These are phyloP conservation scores for Phaseolus coccineus DNA, from an alignment of 331 rosid genomes.

Conservation along the genomic window DNA sequence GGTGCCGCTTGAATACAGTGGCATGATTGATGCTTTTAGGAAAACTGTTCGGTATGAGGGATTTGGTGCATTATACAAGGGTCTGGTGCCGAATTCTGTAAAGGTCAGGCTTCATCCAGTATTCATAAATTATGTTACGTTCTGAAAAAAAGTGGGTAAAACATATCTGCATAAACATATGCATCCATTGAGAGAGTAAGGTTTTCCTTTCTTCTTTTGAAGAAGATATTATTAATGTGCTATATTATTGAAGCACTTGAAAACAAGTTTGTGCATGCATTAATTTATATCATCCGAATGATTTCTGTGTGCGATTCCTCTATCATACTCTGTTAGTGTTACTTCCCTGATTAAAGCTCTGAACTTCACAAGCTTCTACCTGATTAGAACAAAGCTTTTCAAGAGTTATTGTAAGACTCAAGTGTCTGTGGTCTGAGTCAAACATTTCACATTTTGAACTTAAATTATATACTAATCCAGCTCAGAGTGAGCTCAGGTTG, in stretches of 20 bases:
- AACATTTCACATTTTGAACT: neutral
- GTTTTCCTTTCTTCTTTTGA: neutral
- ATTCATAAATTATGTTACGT: neutral
- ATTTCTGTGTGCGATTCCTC: constrained; percentile 8
- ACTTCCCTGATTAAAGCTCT: neutral
- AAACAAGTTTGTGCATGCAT: neutral
- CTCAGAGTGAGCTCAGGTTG: neutral
- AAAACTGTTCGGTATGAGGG: constrained; percentile 90
- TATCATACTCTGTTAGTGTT: neutral
- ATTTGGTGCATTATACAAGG: constrained; percentile 91
- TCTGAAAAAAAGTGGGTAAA: constrained; percentile 2
- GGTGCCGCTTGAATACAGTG: constrained; percentile 71
- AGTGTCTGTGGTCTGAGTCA: neutral
- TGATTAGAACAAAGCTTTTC: constrained; percentile 3
- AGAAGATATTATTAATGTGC: neutral
- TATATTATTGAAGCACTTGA: neutral
- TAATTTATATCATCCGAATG: neutral
- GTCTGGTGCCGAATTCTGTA: constrained; percentile 92
- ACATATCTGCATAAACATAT: neutral
- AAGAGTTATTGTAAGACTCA: neutral
- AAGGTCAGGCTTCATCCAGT: constrained; percentile 64
- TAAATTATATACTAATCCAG: constrained; percentile 4
- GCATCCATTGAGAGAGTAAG: neutral
- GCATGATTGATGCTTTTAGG: constrained; percentile 93
- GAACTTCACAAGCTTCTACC: constrained; percentile 33